Evolutionary conservation across 495 filamentous ascomycete species (phyloP), one percentile per base, ranked within the genome.

Genomic region (Amorphotheca resinae): DNA sequence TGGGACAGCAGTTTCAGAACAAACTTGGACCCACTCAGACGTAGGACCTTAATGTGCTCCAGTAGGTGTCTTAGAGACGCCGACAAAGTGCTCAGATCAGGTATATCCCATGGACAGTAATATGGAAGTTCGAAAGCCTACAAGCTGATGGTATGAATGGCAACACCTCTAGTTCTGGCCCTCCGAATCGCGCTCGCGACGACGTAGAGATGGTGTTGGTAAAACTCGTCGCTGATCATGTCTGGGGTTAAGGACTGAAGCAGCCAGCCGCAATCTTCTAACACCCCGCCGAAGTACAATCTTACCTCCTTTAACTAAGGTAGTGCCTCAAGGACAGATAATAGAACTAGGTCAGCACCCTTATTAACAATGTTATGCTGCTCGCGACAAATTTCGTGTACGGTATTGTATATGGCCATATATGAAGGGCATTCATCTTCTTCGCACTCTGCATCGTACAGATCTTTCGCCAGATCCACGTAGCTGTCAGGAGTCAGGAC

Each of bases 61-160:
- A 44, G 41, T 4, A 44, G 30, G 15, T 17, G n/a, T 44, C 30
- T 33, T 15, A 44, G 31, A 35, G 31, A 44, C 30, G 20, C 31
- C 21, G 31, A 44, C 30, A 44, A 22, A 35, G 26, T 17, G 31
- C 30, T 44, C 41, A 44, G 41, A 35, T 35, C 30, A 44, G 41
- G 41, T 8, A 35, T 17, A 6, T 35, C 17, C 41, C 25, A 22
- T 44, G 31, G 9, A 25, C 34, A 4, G 20, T 35, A 44, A 44
- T 44, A 35, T 28, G 41, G 41, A 44, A 44, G 30, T 9, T 35
- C 41, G 30, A 44, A 35, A 11, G 15, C 31, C 30, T 9, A 34
- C 41, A 44, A 35, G 31, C 41, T 44, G 30, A 44, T 44, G 31
- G 41, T 44, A 44, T 15, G 41, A 44, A 44, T 44, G 21, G 41